Evolutionary conservation across 305 asterid species (phyloP), one percentile per base, ranked within the genome.

Genomic region (Fraxinus xanthoxyloides): DNA sequence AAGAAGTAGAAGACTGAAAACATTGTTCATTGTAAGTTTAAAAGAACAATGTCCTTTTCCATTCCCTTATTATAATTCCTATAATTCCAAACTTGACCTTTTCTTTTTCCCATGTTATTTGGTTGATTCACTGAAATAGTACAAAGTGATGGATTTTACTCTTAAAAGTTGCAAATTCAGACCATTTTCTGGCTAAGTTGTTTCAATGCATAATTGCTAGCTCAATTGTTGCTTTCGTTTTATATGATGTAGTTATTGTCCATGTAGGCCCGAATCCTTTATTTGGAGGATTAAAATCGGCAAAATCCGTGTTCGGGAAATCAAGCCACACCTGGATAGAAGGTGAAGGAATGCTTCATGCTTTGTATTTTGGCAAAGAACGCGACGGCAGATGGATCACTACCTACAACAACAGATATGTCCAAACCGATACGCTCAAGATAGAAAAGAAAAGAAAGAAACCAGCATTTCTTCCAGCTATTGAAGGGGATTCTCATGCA

Each of bases 261-360:
- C 74, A 9, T 85, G 51, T 86, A 92, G 95, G 93, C 17, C 86
- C 92, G 8, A 90, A 90, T 76, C 92, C 93, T 36, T 79, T 86
- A 17, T 88, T 85, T 75, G 93, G 95, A 82, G 90, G 89, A 35
- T 46, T 88, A 19, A 89, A 90, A 85, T 86, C 91, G 5, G 75
- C 92, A 3, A 82, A 26, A 7, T 92, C 95, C 9, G 46, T 88
- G 4, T 88, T 90, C 21, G 95, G 95, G 84, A 85, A 74, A 54
- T 85, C 95, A 36, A 84, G 87, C 81, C 85, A 88, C 36, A 32
- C 79, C 19, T 90, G 93, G 95, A 76, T 92, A 32, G 92, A 92
- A 82, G 95, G 95, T 54, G 95, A 92, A 82, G 95, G 95, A n/a
- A 92, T 92, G 95, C 90, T 92, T 80, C 95, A 90, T 72, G 91